Evolutionary conservation across 257 asterid genomes (phyloP).

Genomic region (Forsythia suspensa): DNA sequence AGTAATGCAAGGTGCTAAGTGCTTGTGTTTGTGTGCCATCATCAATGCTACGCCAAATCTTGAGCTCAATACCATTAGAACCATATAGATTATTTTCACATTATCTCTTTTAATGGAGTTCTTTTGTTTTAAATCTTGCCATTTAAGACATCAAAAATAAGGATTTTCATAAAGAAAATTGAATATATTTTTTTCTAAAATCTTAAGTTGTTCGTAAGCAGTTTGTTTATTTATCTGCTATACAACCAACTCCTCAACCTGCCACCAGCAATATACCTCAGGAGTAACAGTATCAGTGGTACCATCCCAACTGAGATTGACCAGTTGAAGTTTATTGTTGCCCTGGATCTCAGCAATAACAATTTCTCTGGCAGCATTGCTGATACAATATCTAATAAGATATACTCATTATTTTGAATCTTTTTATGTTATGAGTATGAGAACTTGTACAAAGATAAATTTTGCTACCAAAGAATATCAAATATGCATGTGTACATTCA

Average conservation of each 20-base stretch:
- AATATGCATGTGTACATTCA: conserved; percentile 14
- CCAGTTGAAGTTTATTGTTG: conserved; percentile 20
- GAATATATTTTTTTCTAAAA: no score
- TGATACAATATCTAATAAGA: conserved; percentile 50
- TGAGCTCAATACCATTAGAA: no score
- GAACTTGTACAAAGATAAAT: conserved; percentile 34
- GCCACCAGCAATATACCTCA: conserved; percentile 79
- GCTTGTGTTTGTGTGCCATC: neutral
- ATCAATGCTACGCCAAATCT: neutral
- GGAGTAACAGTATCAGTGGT: conserved; percentile 55
- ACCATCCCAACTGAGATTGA: conserved; percentile 73
- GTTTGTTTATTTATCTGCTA: conserved; percentile 30
- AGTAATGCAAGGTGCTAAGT: neutral
- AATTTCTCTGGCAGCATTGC: conserved; percentile 75
- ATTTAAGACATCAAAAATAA: no score
- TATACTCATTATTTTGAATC: no score
- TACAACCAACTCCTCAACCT: conserved; percentile 75
- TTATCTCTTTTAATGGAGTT: neutral
- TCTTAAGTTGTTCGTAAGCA: no score
- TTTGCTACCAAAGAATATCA: conserved; percentile 27
- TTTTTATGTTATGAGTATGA: conserved; percentile 27
- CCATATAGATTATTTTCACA: no score
- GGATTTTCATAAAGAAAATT: no score
- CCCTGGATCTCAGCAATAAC: conserved; percentile 66
- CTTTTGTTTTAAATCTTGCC: no score